Conservation (phyloP, 2,329 filamentous ascomycete species). For the Macrophomina pseudophaseolina region DNA sequence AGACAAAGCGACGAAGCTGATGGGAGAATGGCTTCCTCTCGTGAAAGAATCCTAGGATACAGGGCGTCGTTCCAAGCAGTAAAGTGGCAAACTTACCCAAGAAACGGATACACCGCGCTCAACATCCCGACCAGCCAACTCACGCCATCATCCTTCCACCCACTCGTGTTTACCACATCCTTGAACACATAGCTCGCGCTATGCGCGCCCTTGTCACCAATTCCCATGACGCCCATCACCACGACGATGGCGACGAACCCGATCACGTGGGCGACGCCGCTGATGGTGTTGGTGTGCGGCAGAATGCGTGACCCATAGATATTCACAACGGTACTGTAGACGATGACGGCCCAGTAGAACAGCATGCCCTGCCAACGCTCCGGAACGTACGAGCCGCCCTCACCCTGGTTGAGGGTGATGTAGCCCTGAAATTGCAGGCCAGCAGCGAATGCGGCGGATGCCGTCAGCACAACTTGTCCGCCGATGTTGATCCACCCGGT, state of each 20-base stretch:
- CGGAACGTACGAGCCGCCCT: constrained; percentile 44
- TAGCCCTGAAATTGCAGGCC: constrained; percentile 53
- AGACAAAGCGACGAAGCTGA: no score
- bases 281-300: constrained; percentile 45
- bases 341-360: constrained; percentile 53
- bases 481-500: constrained; percentile 52
- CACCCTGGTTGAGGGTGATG: constrained; percentile 48
- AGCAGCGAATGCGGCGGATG: constrained; percentile 54
- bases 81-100: constrained; percentile 27
- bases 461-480: constrained; percentile 53
- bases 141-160: constrained; percentile 33
- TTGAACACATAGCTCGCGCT: constrained; percentile 33
- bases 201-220: constrained; percentile 28
- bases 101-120: constrained; percentile 33
- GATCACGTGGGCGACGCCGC: constrained; percentile 28
- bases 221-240: constrained; percentile 33
- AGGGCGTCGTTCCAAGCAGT: background rate
- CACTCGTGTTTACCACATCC: constrained; percentile 32
- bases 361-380: constrained; percentile 54
- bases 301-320: constrained; percentile 49
- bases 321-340: constrained; percentile 48
- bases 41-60: no score
- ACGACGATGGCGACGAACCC: constrained; percentile 32
- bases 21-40: no score
- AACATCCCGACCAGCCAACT: constrained; percentile 37